A percentile compares a stretch with the other conserved stretches of the same genome.
Evolutionary conservation across 768 basidiomycete genomes (phyloP).

Genomic region (Tylopilus cervinicoccineus): DNA sequence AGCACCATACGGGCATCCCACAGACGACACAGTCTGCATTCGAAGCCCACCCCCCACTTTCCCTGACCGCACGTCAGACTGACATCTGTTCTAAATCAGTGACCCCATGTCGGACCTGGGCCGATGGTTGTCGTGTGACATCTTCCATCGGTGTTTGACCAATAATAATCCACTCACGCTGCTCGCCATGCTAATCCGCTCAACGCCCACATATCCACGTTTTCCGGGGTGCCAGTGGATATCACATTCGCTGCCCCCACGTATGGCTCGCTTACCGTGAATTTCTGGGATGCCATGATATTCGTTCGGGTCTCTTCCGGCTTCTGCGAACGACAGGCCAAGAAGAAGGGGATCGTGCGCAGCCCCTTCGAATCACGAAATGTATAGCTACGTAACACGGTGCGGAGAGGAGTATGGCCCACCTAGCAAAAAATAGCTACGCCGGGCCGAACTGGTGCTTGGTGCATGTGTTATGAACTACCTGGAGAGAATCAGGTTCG

Average conservation of each 20-base stretch:
- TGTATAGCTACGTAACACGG: conserved; percentile 8
- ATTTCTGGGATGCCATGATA: conserved; percentile 60
- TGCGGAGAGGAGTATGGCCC: conserved; percentile 12
- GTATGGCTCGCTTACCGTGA: conserved; percentile 68
- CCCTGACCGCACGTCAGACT: conserved; percentile 51
- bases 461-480: conserved; percentile 31
- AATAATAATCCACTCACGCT: conserved; percentile 41
- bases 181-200: conserved; percentile 52
- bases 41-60: conserved; percentile 55
- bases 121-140: conserved; percentile 10
- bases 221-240: conserved; percentile 51
- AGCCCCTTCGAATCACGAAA: conserved; percentile 29
- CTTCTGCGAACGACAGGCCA: conserved; percentile 52
- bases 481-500: conserved; percentile 70
- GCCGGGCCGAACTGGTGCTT: conserved; percentile 11
- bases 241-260: conserved; percentile 53
- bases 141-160: conserved; percentile 1
- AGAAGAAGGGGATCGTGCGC: conserved; percentile 64
- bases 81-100: conserved; percentile 10
- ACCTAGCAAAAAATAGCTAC: conserved; percentile 65
- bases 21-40: conserved; percentile 62
- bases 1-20: conserved; percentile 16
- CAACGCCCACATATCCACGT: conserved; percentile 55
- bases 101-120: conserved; percentile 1
- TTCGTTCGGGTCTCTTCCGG: conserved; percentile 65